Evolutionary conservation across 495 filamentous ascomycete species (phyloP), one percentile per base, ranked within the genome.

Genomic region (Lindgomyces ingoldianus): DNA sequence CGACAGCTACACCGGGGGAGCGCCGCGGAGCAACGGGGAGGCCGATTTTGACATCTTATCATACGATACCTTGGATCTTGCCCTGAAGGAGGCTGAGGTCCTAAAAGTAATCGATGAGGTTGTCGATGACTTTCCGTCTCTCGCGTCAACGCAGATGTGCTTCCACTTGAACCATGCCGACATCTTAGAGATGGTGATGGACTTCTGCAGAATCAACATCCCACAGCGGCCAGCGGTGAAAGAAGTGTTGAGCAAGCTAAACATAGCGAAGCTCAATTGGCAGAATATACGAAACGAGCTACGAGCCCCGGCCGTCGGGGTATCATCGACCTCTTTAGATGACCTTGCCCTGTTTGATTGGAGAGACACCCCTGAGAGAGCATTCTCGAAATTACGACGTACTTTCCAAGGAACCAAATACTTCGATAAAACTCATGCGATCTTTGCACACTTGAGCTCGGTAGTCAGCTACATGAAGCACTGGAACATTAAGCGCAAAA

Each of bases 21-120:
- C 96, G 69, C 95, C 94, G 25, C 83, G 83, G 65, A 89, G 87
- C 56, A 88, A 89, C 74, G 87, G 88, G 45, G 95, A 98, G 72
- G 92, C 93, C 6, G 94, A 98, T 71, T 98, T 96, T 74, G 95
- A 98, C 78, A 91, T 98, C 66, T 81, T 94, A 16, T 91, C 90
- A 0, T 81, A 85, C 53, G 86, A 92, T 64, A 86, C 86, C 1
- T 73, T 90, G 24, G 91, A 98, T 71, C 79, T 95, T n/a, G 85
- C 92, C 0, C 73, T 96, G 53, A 93, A 94, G 70, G 94, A 98
- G 75, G 94, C 94, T 0, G 94, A 98, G 72, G 89, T 91, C 3
- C 86, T 98, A 58, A 98, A 97, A 73, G 91, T 97, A 6, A 72
- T 97, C 46, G 93, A 98, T 72, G 94, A 98, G 70, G 88, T 97